Evolutionary conservation across 805 yeast genomes (phyloP).

Genomic region (Saturnispora dispora): DNA sequence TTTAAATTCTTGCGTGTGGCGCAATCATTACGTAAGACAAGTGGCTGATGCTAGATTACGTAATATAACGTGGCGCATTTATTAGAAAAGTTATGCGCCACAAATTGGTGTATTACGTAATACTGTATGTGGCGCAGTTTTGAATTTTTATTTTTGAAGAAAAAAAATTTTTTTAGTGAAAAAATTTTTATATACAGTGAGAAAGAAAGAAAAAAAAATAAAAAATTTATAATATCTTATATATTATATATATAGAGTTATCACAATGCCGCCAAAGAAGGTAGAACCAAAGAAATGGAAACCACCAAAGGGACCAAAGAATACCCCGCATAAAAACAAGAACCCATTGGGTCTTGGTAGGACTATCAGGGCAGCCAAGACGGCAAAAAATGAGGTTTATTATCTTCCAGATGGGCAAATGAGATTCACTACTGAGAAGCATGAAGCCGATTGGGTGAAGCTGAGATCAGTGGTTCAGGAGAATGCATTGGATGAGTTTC

Average conservation of each 20-base stretch:
- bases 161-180: not conserved
- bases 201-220: not conserved
- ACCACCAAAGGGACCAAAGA: constrained; percentile 89
- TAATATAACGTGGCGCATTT: not conserved
- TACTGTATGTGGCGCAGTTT: too few relatives aligned
- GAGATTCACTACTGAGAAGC: constrained; percentile 79
- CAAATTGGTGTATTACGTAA: too few relatives aligned
- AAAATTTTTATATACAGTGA: not conserved
- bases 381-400: constrained; percentile 58
- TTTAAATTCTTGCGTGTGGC: not conserved
- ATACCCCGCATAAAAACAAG: constrained; percentile 74
- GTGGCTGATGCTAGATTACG: not conserved
- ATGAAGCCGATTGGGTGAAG: constrained; percentile 83
- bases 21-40: not conserved
- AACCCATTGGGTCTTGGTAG: constrained; percentile 82
- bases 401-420: constrained; percentile 78
- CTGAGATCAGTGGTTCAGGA: constrained; percentile 93
- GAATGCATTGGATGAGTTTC: constrained; percentile 84
- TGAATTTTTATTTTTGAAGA: not conserved
- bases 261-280: constrained; percentile 12
- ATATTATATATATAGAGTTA: not conserved
- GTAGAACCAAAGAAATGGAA: constrained; percentile 63
- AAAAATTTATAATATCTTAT: not conserved
- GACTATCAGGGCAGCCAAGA: constrained; percentile 65
- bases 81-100: too few relatives aligned